phyloP scores from a whole-genome alignment of 345 rosid genomes.

The Sisymbrium irio region DNA sequence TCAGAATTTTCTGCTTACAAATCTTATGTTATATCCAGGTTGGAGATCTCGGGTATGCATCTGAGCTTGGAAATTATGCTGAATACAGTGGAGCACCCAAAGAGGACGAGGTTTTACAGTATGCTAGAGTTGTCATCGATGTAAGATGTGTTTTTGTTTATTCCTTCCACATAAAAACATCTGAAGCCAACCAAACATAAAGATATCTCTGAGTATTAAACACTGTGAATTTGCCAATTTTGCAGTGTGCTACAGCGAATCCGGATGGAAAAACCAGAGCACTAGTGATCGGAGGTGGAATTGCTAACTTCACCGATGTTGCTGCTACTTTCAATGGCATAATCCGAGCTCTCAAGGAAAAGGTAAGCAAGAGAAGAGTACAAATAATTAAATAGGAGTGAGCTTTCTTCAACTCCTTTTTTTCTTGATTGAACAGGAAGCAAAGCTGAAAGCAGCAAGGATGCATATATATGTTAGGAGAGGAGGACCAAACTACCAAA shows the following conservation, averaged over 20 bases:
- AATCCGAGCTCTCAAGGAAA: conserved; percentile 87
- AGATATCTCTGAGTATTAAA: not conserved
- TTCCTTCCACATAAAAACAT: not conserved
- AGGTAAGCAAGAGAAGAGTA: conserved; percentile 79
- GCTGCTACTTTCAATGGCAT: conserved; percentile 98
- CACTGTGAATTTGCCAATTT: not conserved
- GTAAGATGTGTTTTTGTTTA: conserved; percentile 39
- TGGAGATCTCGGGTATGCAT: conserved; percentile 92
- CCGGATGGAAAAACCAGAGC: conserved; percentile 89
- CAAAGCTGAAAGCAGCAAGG: conserved; percentile 39
- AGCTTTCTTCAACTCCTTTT: conserved; percentile 11
- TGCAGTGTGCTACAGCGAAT: conserved; percentile 83
- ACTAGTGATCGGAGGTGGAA: conserved; percentile 94
- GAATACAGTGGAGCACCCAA: conserved; percentile 99
- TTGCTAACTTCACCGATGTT: conserved; percentile 93
- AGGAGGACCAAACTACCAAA: conserved; percentile 98
- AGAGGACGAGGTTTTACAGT: conserved; percentile 94
- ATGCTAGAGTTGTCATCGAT: conserved; percentile 97
- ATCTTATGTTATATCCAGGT: conserved; percentile 48
- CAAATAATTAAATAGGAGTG: conserved; percentile 61
- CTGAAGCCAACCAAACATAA: conserved; percentile 2
- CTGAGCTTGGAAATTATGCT: conserved; percentile 91
- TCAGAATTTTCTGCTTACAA: not conserved
- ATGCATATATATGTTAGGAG: conserved; percentile 47
- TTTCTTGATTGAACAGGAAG: conserved; percentile 28